These are phyloP conservation scores for Lepiota subincarnata DNA, from an alignment of 768 basidiomycete genomes.

Conservation along the genomic window DNA sequence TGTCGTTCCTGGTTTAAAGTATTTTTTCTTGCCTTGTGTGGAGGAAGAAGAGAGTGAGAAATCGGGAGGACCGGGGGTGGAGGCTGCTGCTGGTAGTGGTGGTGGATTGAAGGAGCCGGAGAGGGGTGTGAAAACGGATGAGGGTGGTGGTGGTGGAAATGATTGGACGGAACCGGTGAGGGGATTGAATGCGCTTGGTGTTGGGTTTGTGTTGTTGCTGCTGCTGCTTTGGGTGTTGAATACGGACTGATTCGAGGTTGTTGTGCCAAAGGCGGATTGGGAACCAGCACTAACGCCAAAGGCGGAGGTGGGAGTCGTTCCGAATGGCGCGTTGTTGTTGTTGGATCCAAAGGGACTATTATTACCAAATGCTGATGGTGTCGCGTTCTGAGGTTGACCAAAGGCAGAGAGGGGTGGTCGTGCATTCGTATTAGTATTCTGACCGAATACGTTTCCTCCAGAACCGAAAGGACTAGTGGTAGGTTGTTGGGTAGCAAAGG, in stretches of 20 bases:
- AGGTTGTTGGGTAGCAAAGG: constrained; percentile 46
- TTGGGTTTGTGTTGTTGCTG: background rate
- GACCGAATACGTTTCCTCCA: constrained; percentile 16
- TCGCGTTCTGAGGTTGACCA: constrained; percentile 17
- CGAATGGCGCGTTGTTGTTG: constrained; percentile 17
- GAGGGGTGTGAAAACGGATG: background rate
- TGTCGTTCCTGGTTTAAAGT: constrained; percentile 40
- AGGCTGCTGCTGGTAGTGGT: background rate
- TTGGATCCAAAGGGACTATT: background rate
- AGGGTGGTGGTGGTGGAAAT: background rate
- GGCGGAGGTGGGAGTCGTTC: constrained; percentile 16
- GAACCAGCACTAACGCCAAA: constrained; percentile 15
- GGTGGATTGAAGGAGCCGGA: background rate
- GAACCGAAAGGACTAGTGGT: constrained; percentile 34
- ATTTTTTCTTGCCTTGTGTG: constrained; percentile 27
- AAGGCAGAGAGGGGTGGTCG: constrained; percentile 21
- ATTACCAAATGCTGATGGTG: constrained; percentile 15
- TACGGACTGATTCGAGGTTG: constrained; percentile 7
- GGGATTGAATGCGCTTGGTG: constrained; percentile 12
- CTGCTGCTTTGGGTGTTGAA: constrained; percentile 12
- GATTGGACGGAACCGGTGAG: background rate
- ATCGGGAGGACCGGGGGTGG: background rate
- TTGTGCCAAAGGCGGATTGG: constrained; percentile 11
- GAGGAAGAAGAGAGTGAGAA: constrained; percentile 4
- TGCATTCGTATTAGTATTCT: constrained; percentile 9